These are phyloP conservation scores for Raphidocelis subcapitata DNA, from an alignment of 139 green algal species.

Conservation along the genomic window DNA sequence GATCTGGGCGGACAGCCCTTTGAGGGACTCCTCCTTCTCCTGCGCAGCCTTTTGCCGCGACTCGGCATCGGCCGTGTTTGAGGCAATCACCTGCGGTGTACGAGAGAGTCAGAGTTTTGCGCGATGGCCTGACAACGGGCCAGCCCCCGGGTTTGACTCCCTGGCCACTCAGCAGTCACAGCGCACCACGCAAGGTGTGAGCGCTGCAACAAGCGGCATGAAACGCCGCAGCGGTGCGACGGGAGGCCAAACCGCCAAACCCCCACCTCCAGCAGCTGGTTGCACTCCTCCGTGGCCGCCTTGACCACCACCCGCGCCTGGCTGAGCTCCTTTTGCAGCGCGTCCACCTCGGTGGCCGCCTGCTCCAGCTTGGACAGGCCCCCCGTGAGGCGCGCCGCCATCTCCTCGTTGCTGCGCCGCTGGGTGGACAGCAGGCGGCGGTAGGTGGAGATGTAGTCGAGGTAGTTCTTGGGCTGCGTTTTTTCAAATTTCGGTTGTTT, in stretches of 20 bases:
- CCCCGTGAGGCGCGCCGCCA: constrained; percentile 15
- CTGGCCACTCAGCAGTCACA: too few relatives aligned
- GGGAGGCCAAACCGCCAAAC: not conserved
- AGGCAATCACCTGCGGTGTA: constrained; percentile 54
- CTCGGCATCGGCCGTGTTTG: constrained; percentile 74
- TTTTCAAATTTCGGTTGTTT: too few relatives aligned
- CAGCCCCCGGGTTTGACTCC: too few relatives aligned
- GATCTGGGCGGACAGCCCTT: constrained; percentile 57
- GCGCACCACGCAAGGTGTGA: too few relatives aligned
- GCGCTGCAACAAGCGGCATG: not conserved
- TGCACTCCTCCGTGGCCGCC: constrained; percentile 77
- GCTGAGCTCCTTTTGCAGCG: constrained; percentile 81
- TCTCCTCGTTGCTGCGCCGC: constrained; percentile 33
- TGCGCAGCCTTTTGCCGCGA: constrained; percentile 66
- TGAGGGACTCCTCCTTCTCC: constrained; percentile 77
- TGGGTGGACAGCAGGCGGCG: constrained; percentile 49
- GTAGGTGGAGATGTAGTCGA: constrained; percentile 91
- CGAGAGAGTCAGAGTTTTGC: too few relatives aligned
- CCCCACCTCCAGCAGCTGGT: constrained; percentile 71
- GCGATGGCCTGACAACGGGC: too few relatives aligned
- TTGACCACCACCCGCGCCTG: constrained; percentile 83
- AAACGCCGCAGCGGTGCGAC: not conserved
- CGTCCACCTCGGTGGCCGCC: constrained; percentile 77
- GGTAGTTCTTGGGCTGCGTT: constrained; percentile 90
- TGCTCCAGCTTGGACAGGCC: constrained; percentile 86